Base-by-base conservation (phyloP, 2,329 filamentous ascomycete genomes). In the Botryosphaeria dothidea region DNA sequence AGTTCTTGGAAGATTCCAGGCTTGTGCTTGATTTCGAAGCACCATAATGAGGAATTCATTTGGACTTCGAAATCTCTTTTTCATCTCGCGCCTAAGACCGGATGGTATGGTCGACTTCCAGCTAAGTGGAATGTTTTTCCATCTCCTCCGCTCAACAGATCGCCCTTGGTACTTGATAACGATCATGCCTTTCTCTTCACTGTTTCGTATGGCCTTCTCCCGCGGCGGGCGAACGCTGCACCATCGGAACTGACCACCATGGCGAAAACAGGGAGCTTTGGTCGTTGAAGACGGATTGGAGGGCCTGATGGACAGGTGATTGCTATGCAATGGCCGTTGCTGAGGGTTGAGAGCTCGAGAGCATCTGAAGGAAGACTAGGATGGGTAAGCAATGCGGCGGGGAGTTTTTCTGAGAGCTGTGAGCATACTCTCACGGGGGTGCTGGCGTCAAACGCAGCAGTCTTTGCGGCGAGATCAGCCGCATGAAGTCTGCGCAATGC, bases 401-500 rank as follows among this genome's bases (percentile, higher is more conserved):
- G 17, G n/a, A 27, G 9, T 15, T 29, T 34, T 57, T 17, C 11
- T 25, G 9, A 4, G 5, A 19, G 41, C 41, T 4, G 6, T 9
- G 15, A 17, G 15, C 21, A 19, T 34, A 60, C 56, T 29, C n/a
- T 45, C 17, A 60, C 25, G 11, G 17, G 34, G 23, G 56, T n/a
- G 27, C 2, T 23, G 19, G 38, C 38, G 23, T 15, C n/a, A 13
- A 21, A 23, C 7, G 8, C n/a, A n/a, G 54, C 25, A 3, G n/a
- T 25, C 5, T 17, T 6, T 11, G 19, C 38, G 4, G 25, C 29
- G 6, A 21, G 15, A 11, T 41, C 31, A 62, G 43, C 58, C 19
- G 58, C 17, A 15, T 51, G 31, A n/a, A 62, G 27, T 62, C 58
- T 51, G 61, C 48, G 48, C 36, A 41, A 46, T 34, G 48, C 61